These are phyloP conservation scores for Davidsoniella virescens DNA, from an alignment of 2,329 filamentous ascomycete species.

Conservation along the genomic window DNA sequence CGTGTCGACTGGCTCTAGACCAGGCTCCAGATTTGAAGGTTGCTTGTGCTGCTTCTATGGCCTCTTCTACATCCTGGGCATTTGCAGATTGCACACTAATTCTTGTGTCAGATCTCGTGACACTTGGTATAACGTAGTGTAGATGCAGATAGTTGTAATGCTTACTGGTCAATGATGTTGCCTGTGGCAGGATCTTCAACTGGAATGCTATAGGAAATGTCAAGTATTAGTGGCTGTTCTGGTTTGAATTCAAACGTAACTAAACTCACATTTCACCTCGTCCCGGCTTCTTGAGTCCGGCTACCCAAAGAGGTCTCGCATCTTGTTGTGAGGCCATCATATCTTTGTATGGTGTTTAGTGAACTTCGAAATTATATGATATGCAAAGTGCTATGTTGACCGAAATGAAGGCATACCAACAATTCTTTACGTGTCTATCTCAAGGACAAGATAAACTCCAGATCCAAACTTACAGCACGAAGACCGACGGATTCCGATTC, in stretches of 20 bases:
- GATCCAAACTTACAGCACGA: too few relatives aligned
- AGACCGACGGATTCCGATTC: too few relatives aligned
- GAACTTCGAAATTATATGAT: too few relatives aligned
- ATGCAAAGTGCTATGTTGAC: too few relatives aligned
- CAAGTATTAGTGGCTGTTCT: neutral
- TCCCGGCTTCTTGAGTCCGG: slow-evolving; percentile 20
- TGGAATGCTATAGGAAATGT: slow-evolving; percentile 25
- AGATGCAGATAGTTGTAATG: neutral
- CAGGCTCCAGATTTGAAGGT: slow-evolving; percentile 27
- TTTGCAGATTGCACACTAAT: slow-evolving; percentile 20
- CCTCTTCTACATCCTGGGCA: slow-evolving; percentile 30
- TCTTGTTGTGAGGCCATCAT: neutral
- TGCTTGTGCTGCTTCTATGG: slow-evolving; percentile 30
- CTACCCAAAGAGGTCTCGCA: slow-evolving; percentile 16
- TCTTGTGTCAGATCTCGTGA: neutral
- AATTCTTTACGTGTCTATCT: too few relatives aligned
- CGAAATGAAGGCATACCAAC: too few relatives aligned
- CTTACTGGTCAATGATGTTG: slow-evolving; percentile 34
- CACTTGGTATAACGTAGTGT: neutral
- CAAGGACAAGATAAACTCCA: too few relatives aligned
- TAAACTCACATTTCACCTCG: slow-evolving; percentile 29
- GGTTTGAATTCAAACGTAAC: neutral
- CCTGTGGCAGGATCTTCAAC: slow-evolving; percentile 38
- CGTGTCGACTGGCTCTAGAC: slow-evolving; percentile 24
- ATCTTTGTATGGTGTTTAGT: neutral